Base-by-base conservation (phyloP, 2,329 filamentous ascomycete genomes). In the Sporothrix inflata region DNA sequence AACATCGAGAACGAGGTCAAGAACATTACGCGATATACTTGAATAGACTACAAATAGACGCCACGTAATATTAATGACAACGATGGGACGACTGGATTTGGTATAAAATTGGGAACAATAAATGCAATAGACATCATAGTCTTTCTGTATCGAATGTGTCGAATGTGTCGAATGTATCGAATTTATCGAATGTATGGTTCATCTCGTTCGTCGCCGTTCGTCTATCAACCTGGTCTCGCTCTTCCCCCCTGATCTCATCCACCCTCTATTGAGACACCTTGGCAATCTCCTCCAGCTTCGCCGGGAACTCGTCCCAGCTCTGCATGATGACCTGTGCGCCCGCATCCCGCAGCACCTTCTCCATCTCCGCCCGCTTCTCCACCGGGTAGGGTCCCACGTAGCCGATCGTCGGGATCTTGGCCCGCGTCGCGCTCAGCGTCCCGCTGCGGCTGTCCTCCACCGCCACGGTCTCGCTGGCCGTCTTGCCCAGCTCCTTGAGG, bases 381-480 rank as follows among this genome's bases (percentile, higher is more conserved):
- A 83, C 82, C 68, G 84, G 83, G 82, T 95, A 96, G 72, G 91
- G 91, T 49, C 94, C 94, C 40, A 96, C 92, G 81, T 97, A 97
- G 71, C 91, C 94, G 77, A 97, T 90, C 75, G 92, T 90, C 74
- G 89, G 91, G 79, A 97, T 96, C 67, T 89, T 89, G 21, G 94
- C 94, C 73, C 92, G 87, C 78, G 90, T 89, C 73, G 82, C 86
- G 75, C 92, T 93, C 72, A 92, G 88, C 57, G 92, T 92, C 74
- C 94, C 94, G 77, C 91, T 94, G 87, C 92, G 93, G 85, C 90
- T 93, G 85, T 97, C 94, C 85, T 97, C 94, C 73, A 97, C 88
- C 30, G 94, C 92, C 42, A 97, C 86, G 76, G 88, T 90, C 85
- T 97, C 91, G 63, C 84, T 84, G 1, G 93, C 84, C 77, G 87